phyloP scores from a whole-genome alignment of 75 land plant species.

The Pseudotsuga menziesii region DNA sequence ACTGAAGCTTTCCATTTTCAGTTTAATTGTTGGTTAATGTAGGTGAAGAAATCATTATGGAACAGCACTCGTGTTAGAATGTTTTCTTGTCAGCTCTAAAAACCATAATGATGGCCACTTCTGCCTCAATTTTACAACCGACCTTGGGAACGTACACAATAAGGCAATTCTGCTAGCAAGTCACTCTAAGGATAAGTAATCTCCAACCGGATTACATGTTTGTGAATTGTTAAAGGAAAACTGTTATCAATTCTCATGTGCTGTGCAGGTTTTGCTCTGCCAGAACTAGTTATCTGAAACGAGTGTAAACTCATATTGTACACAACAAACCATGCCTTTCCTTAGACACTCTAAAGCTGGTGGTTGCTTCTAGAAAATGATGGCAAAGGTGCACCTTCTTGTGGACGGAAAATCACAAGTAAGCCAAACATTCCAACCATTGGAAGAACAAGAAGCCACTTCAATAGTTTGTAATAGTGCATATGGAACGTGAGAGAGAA shows the following conservation, averaged over 20 bases:
- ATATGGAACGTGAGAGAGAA: conserved; percentile 94
- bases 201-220: neutral
- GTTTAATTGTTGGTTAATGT: too few relatives aligned
- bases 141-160: neutral
- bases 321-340: neutral
- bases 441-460: conserved; percentile 91
- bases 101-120: neutral
- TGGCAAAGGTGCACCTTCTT: conserved; percentile 78
- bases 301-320: neutral
- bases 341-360: conserved; percentile 9
- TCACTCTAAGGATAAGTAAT: neutral
- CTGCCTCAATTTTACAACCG: neutral
- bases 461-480: conserved; percentile 91
- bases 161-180: neutral
- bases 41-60: too few relatives aligned
- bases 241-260: too few relatives aligned
- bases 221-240: too few relatives aligned
- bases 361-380: conserved; percentile 78
- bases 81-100: neutral
- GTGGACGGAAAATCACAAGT: conserved; percentile 76
- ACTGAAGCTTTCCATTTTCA: too few relatives aligned
- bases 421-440: conserved; percentile 91
- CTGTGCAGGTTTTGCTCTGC: neutral
- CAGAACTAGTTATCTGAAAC: neutral
- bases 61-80: neutral